These are phyloP conservation scores for Nyssa sinensis DNA, from an alignment of 148 eudicot genomes.

Conservation along the genomic window DNA sequence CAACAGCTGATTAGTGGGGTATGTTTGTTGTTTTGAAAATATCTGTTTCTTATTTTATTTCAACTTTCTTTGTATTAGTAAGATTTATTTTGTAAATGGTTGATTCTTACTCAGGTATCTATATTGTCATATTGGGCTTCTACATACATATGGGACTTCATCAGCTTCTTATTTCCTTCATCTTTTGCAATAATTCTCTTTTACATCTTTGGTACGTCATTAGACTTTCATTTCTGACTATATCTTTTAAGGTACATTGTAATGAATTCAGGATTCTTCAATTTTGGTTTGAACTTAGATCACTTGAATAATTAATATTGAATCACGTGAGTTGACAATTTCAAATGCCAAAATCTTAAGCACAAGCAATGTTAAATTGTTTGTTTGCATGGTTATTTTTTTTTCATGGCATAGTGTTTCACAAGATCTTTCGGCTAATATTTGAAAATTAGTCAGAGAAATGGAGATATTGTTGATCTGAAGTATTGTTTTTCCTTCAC, in stretches of 20 bases:
- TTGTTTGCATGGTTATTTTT: too few relatives aligned
- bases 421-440: not conserved
- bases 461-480: too few relatives aligned
- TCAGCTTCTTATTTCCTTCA: constrained; percentile 93
- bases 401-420: not conserved
- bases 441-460: not conserved
- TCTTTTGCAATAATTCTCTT: constrained; percentile 78
- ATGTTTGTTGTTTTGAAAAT: constrained; percentile 20
- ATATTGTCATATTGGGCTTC: constrained; percentile 86
- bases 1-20: constrained; percentile 99
- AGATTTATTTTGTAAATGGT: not conserved
- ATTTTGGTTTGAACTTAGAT: not conserved
- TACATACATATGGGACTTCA: constrained; percentile 86
- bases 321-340: not conserved
- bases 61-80: not conserved
- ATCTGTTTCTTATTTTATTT: constrained; percentile 5
- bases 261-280: constrained; percentile 5
- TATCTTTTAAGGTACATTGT: not conserved
- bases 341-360: not conserved
- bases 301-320: constrained; percentile 7
- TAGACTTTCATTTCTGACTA: constrained; percentile 12
- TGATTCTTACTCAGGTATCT: constrained; percentile 61
- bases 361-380: not conserved
- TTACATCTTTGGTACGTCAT: constrained; percentile 71
- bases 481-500: too few relatives aligned